These are phyloP conservation scores for Calonectria montana DNA, from an alignment of 2,329 filamentous ascomycete genomes.

Conservation along the genomic window DNA sequence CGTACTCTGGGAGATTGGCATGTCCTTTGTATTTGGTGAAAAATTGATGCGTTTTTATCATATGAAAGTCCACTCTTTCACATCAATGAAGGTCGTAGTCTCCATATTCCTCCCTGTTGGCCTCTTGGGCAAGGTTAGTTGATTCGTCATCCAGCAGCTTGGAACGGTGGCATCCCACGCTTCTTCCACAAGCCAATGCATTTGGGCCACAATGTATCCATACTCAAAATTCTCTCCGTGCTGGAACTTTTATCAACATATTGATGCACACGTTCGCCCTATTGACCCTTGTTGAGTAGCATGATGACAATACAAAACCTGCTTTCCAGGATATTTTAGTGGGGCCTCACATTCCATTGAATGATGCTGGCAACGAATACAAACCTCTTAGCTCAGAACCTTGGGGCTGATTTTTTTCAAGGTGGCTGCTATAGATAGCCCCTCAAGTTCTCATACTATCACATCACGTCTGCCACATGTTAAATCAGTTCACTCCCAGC, in stretches of 20 bases:
- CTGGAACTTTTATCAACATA: conserved; percentile 60
- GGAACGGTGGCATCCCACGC: conserved; percentile 58
- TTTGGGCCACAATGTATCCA: conserved; percentile 58
- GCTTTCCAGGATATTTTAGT: conserved; percentile 61
- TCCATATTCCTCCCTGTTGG: conserved; percentile 76
- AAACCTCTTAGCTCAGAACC: conserved; percentile 51
- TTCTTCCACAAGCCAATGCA: conserved; percentile 52
- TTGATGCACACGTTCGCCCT: conserved; percentile 59
- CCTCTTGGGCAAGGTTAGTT: conserved; percentile 74
- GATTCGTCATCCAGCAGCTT: conserved; percentile 66
- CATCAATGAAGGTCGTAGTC: conserved; percentile 74
- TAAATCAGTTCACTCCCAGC: conserved; percentile 56
- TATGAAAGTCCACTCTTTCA: conserved; percentile 73
- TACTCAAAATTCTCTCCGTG: conserved; percentile 63
- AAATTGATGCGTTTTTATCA: conserved; percentile 78
- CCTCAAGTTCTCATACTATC: neutral
- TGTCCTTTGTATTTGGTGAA: conserved; percentile 68
- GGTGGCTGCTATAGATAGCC: conserved; percentile 50
- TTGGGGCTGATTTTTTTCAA: conserved; percentile 59
- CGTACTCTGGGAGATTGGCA: conserved; percentile 75
- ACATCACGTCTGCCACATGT: conserved; percentile 17
- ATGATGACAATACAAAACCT: conserved; percentile 53
- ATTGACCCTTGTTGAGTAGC: conserved; percentile 56
- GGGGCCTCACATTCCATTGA: conserved; percentile 60
- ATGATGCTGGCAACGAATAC: conserved; percentile 59